Percentiles rank a stretch among this genome's conserved stretches.
phyloP scores from a whole-genome alignment of 441 rosid genomes.

The Geranium incanum region DNA sequence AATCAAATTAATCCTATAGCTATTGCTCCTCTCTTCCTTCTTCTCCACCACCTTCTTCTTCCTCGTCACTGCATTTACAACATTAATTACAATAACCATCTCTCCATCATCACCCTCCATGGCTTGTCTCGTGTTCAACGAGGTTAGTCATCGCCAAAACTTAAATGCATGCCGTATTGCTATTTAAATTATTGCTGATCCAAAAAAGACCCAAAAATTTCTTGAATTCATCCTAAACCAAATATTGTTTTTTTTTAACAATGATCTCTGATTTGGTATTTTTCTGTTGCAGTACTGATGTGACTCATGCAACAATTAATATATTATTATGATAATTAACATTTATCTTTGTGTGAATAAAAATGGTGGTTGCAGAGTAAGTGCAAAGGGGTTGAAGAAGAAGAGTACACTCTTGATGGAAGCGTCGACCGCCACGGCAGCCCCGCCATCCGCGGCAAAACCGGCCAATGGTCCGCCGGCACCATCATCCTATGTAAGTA shows the following conservation, averaged over 20 bases:
- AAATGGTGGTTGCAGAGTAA: slow-evolving; percentile 25
- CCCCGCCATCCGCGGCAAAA: slow-evolving; percentile 50
- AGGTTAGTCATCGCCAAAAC: slow-evolving; percentile 32
- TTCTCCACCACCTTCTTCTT: slow-evolving; percentile 16
- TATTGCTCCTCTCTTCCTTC: not conserved
- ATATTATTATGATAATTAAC: no score
- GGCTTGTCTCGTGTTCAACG: slow-evolving; percentile 51
- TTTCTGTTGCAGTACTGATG: no score
- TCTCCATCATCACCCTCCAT: slow-evolving; percentile 22
- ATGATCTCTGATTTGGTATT: no score
- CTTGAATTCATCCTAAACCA: no score
- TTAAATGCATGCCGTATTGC: no score
- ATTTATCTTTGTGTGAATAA: no score
- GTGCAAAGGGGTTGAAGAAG: slow-evolving; percentile 26
- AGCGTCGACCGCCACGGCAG: slow-evolving; percentile 61
- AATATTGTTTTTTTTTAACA: no score
- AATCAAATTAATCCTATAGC: slow-evolving; percentile 11
- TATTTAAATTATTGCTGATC: no score
- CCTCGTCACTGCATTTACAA: slow-evolving; percentile 20
- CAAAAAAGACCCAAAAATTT: no score
- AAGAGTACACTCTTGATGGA: slow-evolving; percentile 53
- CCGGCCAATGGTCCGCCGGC: slow-evolving; percentile 82
- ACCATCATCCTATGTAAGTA: slow-evolving; percentile 55
- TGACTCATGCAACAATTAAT: no score
- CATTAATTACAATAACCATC: slow-evolving; percentile 12